Base-by-base conservation (phyloP, 164 flowering plant species). In the Nelumbo lutea region DNA sequence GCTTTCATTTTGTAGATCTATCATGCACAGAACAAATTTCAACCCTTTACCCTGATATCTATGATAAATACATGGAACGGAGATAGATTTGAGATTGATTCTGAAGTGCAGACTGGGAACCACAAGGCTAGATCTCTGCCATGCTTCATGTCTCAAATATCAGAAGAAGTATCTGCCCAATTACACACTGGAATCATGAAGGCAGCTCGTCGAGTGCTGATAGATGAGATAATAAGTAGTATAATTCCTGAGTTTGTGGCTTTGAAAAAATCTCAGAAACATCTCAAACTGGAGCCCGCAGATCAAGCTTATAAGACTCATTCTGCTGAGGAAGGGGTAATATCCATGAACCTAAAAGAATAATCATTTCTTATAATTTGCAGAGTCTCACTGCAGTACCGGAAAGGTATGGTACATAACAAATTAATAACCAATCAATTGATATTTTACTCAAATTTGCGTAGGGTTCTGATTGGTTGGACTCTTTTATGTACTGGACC, bases 111-210 rank as follows among this genome's bases (percentile, higher is more conserved):
- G 57, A 64, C 58, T 9, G 58, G 71, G 72, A 66, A 15, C 62
- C 69, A 71, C 46, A 79, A 77, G 41, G 64, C 75, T 67, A 69
- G 62, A 56, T 68, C 83, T 42, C 44, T 70, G 3, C 27, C 53
- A 38, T 63, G 66, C 60, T 83, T 90, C 65, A 64, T 87, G 45
- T 70, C 82, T 58, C 80, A 84, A 64, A 76, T 88, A 70, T 84
- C 98, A 52, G 90, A 87, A 72, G 87, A 80, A 64, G 77, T 93
- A 70, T 87, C 85, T 56, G 77, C 74, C 50, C 92, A 93, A 69
- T 79, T 96, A 72, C 99, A 96, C 67, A 61, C 80, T 53, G 93
- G 86, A n/a, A 82, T 96, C 56, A 82, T 93, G 89, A 96, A 84
- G 83, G 73, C 93, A 15, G 87, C 96, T 56, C 93, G 93, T 40